Evolutionary conservation across 2,329 filamentous ascomycete genomes (phyloP).

Genomic region (Penicillium sp.): DNA sequence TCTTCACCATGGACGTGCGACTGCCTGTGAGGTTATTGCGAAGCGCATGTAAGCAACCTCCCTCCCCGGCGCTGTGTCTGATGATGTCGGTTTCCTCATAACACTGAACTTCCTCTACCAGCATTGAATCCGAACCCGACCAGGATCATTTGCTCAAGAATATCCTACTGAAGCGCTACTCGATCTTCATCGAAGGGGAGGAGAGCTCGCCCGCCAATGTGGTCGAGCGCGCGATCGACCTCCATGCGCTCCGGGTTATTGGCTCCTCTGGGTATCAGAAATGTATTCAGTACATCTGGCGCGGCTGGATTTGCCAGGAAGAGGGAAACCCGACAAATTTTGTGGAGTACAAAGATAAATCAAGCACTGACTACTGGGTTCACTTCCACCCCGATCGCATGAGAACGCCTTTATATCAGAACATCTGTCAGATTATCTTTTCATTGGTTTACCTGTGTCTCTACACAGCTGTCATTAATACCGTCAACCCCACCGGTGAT

Average conservation of each 20-base stretch:
- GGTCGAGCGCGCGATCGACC: constrained; percentile 85
- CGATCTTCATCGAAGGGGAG: constrained; percentile 65
- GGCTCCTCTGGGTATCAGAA: constrained; percentile 93
- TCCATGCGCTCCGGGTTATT: constrained; percentile 84
- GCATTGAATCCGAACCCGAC: constrained; percentile 81
- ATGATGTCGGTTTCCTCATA: not conserved
- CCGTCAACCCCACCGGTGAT: constrained; percentile 77
- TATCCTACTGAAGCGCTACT: constrained; percentile 81
- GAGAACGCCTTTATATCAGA: constrained; percentile 88
- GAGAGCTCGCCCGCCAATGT: constrained; percentile 75
- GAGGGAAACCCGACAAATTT: constrained; percentile 86
- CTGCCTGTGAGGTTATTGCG: constrained; percentile 85
- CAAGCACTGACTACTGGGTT: constrained; percentile 66
- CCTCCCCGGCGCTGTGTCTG: no score
- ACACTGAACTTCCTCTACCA: constrained; percentile 26
- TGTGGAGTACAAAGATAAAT: constrained; percentile 77
- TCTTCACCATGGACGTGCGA: constrained; percentile 69
- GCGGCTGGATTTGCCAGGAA: constrained; percentile 93
- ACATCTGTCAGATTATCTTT: constrained; percentile 76
- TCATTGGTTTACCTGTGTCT: constrained; percentile 76
- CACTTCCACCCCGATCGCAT: constrained; percentile 94
- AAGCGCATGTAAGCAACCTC: constrained; percentile 54
- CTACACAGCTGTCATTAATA: constrained; percentile 89
- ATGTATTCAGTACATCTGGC: constrained; percentile 88
- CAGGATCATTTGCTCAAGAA: constrained; percentile 70